Evolutionary conservation across 2,329 filamentous ascomycete genomes (phyloP).

Genomic region (Colletotrichum navitas): DNA sequence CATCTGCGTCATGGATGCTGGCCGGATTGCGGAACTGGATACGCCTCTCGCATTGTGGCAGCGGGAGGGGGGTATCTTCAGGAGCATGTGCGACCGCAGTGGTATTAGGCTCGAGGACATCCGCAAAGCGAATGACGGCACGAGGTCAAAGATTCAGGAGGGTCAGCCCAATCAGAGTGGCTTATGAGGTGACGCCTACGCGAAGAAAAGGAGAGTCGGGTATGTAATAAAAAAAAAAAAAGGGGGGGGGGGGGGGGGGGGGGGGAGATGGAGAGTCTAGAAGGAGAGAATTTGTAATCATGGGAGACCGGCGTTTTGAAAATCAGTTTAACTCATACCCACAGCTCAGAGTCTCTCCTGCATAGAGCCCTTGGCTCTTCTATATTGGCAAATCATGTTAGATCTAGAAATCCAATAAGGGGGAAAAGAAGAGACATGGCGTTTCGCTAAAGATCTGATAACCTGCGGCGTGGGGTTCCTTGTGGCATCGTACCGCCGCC

Average conservation of each 20-base stretch:
- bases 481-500: not conserved
- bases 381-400: not conserved
- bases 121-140: constrained; percentile 55
- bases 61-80: constrained; percentile 79
- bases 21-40: constrained; percentile 88
- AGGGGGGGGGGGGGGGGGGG: no score
- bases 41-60: constrained; percentile 81
- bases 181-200: not conserved
- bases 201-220: constrained; percentile 38
- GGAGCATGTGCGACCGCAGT: constrained; percentile 89
- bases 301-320: not conserved
- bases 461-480: not conserved
- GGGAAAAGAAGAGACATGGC: no score
- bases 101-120: constrained; percentile 76
- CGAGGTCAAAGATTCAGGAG: constrained; percentile 43
- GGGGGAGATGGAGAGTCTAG: not conserved
- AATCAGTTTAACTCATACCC: not conserved
- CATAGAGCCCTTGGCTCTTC: not conserved
- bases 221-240: not conserved
- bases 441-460: not conserved
- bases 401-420: not conserved
- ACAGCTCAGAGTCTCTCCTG: not conserved
- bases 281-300: not conserved
- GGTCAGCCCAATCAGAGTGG: constrained; percentile 41
- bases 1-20: constrained; percentile 96